phyloP scores from a whole-genome alignment of 2,329 filamentous ascomycete species.

The Aspergillus sp. region DNA sequence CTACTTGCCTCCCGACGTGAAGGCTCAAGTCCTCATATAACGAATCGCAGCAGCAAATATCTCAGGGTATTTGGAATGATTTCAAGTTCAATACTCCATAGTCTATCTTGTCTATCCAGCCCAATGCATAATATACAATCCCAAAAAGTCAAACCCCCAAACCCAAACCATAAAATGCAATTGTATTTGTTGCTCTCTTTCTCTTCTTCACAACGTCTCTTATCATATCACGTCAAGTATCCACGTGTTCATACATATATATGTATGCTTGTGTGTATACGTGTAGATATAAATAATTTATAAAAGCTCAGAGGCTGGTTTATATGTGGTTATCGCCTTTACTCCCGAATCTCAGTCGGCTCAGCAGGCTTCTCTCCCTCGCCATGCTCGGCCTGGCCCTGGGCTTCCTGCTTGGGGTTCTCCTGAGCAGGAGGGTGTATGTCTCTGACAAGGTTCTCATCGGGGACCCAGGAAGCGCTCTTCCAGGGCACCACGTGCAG shows the following conservation, averaged over 20 bases:
- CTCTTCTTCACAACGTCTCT: background rate
- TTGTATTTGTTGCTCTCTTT: background rate
- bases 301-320: background rate
- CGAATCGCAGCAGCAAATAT: too few relatives aligned
- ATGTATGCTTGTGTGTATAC: too few relatives aligned
- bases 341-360: slow-evolving; percentile 22
- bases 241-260: too few relatives aligned
- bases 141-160: background rate
- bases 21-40: too few relatives aligned
- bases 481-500: slow-evolving; percentile 63
- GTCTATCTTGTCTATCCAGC: background rate
- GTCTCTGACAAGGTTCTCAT: slow-evolving; percentile 31
- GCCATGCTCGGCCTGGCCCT: slow-evolving; percentile 18
- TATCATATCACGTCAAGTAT: too few relatives aligned
- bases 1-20: too few relatives aligned
- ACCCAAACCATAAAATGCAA: background rate
- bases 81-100: too few relatives aligned
- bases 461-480: slow-evolving; percentile 53
- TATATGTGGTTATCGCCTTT: slow-evolving; percentile 1
- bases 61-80: too few relatives aligned
- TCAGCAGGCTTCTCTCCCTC: slow-evolving; percentile 4
- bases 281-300: background rate
- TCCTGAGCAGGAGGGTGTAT: slow-evolving; percentile 20
- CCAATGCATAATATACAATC: background rate
- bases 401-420: background rate